These are phyloP conservation scores for Pseudozyma pruni DNA, from an alignment of 1,284 basidiomycete genomes.

Conservation along the genomic window DNA sequence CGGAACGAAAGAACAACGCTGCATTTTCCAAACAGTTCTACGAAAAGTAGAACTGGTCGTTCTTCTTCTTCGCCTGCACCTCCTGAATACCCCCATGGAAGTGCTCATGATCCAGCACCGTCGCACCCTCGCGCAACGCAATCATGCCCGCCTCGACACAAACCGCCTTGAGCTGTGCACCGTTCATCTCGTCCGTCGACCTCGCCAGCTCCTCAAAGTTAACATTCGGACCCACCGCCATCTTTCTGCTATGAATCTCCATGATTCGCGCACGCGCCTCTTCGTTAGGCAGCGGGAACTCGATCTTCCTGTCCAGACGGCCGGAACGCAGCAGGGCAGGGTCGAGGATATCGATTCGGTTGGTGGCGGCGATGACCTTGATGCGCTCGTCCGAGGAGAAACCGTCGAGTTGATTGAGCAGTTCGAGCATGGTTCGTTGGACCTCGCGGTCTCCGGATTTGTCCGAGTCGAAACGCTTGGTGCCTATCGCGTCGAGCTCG, in stretches of 20 bases:
- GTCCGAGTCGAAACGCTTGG: constrained; percentile 98
- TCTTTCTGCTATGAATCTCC: constrained; percentile 89
- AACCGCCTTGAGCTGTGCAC: constrained; percentile 72
- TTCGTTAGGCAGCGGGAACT: constrained; percentile 82
- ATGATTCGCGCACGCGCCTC: constrained; percentile 78
- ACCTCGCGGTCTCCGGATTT: constrained; percentile 98
- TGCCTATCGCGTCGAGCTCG: constrained; percentile 98
- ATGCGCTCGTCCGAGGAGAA: constrained; percentile 92
- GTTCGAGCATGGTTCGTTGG: constrained; percentile 97
- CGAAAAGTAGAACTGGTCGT: constrained; percentile 64
- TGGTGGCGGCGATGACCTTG: constrained; percentile 99
- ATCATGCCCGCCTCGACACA: constrained; percentile 99
- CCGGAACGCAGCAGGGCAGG: constrained; percentile 80
- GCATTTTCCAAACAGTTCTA: too few species aligned
- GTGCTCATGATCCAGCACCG: constrained; percentile 69
- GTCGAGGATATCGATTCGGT: constrained; percentile 96
- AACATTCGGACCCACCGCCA: constrained; percentile 80
- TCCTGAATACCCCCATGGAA: constrained; percentile 67
- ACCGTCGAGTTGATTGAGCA: constrained; percentile 87
- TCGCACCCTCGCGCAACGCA: constrained; percentile 89
- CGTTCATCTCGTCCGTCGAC: constrained; percentile 82
- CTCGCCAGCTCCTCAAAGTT: constrained; percentile 81
- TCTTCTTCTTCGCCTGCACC: constrained; percentile 68
- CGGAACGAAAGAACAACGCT: too few species aligned
- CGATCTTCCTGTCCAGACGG: constrained; percentile 81